A percentile compares a stretch with the other conserved stretches of the same genome.
These are phyloP conservation scores for Chloris gayana DNA, from an alignment of 176 grass and related monocot genomes.

Conservation along the genomic window DNA sequence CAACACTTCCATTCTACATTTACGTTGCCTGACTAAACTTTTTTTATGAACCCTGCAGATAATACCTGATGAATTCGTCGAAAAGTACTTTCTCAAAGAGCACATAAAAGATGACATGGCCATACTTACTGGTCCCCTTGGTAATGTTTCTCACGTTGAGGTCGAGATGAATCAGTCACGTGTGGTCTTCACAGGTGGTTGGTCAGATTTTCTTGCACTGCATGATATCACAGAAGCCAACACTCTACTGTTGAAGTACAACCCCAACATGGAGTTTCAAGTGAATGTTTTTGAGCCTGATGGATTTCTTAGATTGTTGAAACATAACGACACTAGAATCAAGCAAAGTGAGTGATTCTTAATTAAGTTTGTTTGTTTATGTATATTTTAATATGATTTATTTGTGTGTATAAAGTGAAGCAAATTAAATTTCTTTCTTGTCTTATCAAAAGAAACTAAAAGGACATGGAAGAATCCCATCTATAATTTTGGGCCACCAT, in stretches of 20 bases:
- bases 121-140: not conserved
- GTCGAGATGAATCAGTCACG: not conserved
- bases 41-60: not conserved
- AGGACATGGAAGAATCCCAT: too few relatives aligned
- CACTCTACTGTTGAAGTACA: slow-evolving; percentile 9
- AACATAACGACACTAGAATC: not conserved
- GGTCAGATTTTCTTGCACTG: not conserved
- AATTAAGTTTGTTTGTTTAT: too few relatives aligned
- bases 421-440: too few relatives aligned
- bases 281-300: not conserved
- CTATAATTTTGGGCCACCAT: too few relatives aligned
- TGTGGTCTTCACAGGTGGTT: slow-evolving; percentile 12
- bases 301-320: slow-evolving; percentile 8
- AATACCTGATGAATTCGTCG: slow-evolving; percentile 20
- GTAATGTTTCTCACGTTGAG: not conserved
- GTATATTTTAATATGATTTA: not conserved
- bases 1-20: not conserved
- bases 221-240: not conserved
- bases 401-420: not conserved
- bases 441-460: too few relatives aligned
- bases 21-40: not conserved
- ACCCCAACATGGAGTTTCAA: not conserved
- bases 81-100: not conserved
- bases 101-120: not conserved
- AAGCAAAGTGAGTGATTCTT: not conserved